Conservation (phyloP, 1,284 basidiomycete genomes). For the Mycena sp. region DNA sequence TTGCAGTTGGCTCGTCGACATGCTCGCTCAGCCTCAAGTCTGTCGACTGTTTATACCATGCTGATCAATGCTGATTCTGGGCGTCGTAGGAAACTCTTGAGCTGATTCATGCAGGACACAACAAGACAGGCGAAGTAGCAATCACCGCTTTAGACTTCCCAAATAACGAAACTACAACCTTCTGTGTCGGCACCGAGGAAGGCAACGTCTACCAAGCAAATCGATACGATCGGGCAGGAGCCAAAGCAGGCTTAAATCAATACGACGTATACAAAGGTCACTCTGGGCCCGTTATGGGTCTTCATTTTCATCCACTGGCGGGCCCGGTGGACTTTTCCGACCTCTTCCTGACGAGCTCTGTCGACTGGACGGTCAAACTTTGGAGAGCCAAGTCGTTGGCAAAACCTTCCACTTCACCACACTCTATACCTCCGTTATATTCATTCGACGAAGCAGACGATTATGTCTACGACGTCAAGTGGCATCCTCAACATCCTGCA, state of each 20-base stretch:
- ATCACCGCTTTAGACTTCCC: constrained; percentile 95
- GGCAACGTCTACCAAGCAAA: constrained; percentile 96
- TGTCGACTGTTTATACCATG: constrained; percentile 30
- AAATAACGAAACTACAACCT: constrained; percentile 93
- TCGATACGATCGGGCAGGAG: constrained; percentile 94
- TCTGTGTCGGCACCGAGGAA: constrained; percentile 98
- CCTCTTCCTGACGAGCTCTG: constrained; percentile 90
- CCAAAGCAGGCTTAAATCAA: constrained; percentile 94
- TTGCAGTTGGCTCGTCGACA: constrained; percentile 98
- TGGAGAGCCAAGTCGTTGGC: constrained; percentile 84
- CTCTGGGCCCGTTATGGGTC: constrained; percentile 90
- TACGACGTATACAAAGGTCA: constrained; percentile 94
- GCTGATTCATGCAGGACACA: constrained; percentile 86
- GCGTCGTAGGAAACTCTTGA: constrained; percentile 85
- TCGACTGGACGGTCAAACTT: constrained; percentile 96
- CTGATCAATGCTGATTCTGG: constrained; percentile 5
- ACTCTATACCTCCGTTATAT: constrained; percentile 78
- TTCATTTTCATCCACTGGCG: constrained; percentile 92
- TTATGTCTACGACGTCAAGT: constrained; percentile 98
- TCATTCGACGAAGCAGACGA: constrained; percentile 97
- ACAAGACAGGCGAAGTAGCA: constrained; percentile 95
- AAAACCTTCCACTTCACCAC: constrained; percentile 67
- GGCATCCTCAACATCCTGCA: constrained; percentile 96
- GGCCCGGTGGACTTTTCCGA: constrained; percentile 96
- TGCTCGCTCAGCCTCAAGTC: constrained; percentile 97